Base-by-base conservation (phyloP, 139 green algal species). In the Chlorella sp. region DNA sequence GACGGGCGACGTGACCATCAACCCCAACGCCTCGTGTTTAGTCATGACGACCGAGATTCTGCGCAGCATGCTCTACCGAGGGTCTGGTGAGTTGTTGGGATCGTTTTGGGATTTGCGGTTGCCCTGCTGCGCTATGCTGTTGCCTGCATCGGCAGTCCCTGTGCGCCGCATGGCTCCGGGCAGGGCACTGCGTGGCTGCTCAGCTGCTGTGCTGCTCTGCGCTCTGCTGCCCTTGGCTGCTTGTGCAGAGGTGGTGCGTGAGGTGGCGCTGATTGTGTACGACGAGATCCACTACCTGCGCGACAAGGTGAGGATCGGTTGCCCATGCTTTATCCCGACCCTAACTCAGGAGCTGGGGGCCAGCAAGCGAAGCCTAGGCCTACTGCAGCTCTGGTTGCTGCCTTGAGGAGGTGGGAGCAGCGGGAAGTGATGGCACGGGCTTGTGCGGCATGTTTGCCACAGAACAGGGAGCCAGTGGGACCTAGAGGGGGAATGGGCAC, bases 1-100 rank as follows among this genome's bases (percentile, higher is more conserved):
- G 88, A 96, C 92, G 60, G 93, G 94, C 3, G 95, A 99, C 60
- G 92, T 97, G 3, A 91, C 87, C 35, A 92, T 99, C 72, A 91
- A 96, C 76, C 88, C 91, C 26, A 89, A 92, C 30, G 91, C 95
- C 1, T 84, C 74, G 20, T 97, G 91, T 86, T 78, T 99, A 23
- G 95, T 99, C 31, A 98, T 99, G 94, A 99, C 95, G 49, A 99
- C 95, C 2, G 95, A 99, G 83, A 97, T 99, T 71, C 79, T 99
- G 71, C 80, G 95, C 26, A 80, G 65, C 79, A 96, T 97, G 92
- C 86, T 97, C 31, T 97, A 97, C 83, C 85, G 81, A 69, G 86
- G 72, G 1, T 81, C 81, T 66, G 81, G 81, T 83, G 24, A 55
- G 42, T 55, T 55, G 42, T 17, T 55, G 42, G 10, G 17, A 55